Evolutionary conservation across 2,329 filamentous ascomycete genomes (phyloP).

Genomic region (Thielaviopsis punctulata): DNA sequence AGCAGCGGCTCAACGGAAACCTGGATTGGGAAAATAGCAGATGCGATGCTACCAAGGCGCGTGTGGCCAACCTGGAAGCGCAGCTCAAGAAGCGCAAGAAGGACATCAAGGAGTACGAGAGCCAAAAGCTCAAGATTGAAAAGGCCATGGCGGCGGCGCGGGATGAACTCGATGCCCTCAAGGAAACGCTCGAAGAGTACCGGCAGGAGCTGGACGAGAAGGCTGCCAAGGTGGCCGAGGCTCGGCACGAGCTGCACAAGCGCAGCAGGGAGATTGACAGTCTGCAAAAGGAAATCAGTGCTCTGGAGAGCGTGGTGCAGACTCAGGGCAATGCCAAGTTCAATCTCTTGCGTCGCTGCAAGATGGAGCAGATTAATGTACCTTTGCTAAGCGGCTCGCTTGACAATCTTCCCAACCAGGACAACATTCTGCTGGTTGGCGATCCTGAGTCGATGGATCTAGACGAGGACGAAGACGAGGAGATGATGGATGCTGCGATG

Average conservation of each 20-base stretch:
- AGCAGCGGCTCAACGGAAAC: slow-evolving; percentile 50
- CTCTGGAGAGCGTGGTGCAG: slow-evolving; percentile 71
- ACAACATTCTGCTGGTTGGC: slow-evolving; percentile 48
- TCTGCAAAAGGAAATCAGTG: slow-evolving; percentile 53
- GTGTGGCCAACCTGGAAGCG: slow-evolving; percentile 51
- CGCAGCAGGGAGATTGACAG: slow-evolving; percentile 68
- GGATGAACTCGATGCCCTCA: slow-evolving; percentile 60
- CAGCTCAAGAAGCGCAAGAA: slow-evolving; percentile 48
- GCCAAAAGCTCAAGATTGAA: slow-evolving; percentile 58
- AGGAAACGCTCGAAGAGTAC: slow-evolving; percentile 52
- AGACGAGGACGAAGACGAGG: slow-evolving; percentile 45
- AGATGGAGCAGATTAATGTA: slow-evolving; percentile 80
- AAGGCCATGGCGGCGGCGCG: slow-evolving; percentile 53
- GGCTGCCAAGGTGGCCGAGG: slow-evolving; percentile 59
- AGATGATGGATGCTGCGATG: slow-evolving; percentile 45
- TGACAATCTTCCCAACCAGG: slow-evolving; percentile 74
- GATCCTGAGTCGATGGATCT: slow-evolving; percentile 88
- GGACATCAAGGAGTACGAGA: slow-evolving; percentile 52
- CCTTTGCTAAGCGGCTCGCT: slow-evolving; percentile 63
- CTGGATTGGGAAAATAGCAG: slow-evolving; percentile 39
- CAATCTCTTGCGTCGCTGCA: slow-evolving; percentile 68
- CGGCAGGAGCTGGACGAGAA: slow-evolving; percentile 51
- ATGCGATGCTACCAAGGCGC: slow-evolving; percentile 41
- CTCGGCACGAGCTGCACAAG: slow-evolving; percentile 65
- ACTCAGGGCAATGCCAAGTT: slow-evolving; percentile 74